Conservation (phyloP, 2,329 filamentous ascomycete species). For the Penicillium sp. region DNA sequence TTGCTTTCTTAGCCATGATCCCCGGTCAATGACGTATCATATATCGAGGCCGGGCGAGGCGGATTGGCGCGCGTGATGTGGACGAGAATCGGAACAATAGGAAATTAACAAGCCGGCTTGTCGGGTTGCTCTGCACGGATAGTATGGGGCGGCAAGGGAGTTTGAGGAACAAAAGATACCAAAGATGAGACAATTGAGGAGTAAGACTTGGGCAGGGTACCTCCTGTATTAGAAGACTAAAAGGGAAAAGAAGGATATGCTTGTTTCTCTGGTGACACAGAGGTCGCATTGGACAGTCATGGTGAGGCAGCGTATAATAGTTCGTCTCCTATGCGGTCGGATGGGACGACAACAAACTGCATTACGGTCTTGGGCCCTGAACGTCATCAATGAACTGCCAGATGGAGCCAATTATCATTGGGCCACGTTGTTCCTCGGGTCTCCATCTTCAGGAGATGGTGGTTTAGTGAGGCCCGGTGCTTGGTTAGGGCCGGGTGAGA, state of each 20-base stretch:
- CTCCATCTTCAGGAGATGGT: slow-evolving; percentile 29
- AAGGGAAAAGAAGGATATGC: slow-evolving; percentile 29
- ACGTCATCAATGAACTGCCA: slow-evolving; percentile 37
- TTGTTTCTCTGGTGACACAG: slow-evolving; percentile 31
- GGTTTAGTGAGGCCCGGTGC: slow-evolving; percentile 23
- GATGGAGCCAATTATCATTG: slow-evolving; percentile 36
- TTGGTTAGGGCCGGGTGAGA: slow-evolving; percentile 31
- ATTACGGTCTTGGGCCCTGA: slow-evolving; percentile 32
- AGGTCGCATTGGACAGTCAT: slow-evolving; percentile 29
- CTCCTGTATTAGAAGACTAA: slow-evolving; percentile 31
- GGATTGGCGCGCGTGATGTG: slow-evolving; percentile 22
- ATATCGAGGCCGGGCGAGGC: slow-evolving; percentile 22
- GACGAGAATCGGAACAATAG: slow-evolving; percentile 25
- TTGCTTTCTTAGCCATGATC: slow-evolving; percentile 39
- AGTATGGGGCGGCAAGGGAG: slow-evolving; percentile 25
- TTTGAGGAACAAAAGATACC: slow-evolving; percentile 24
- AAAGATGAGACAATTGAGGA: slow-evolving; percentile 25
- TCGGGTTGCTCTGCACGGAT: slow-evolving; percentile 26
- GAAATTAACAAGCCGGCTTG: slow-evolving; percentile 27
- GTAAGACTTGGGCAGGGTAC: slow-evolving; percentile 16
- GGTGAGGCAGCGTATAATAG: slow-evolving; percentile 39
- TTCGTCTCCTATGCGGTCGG: slow-evolving; percentile 29
- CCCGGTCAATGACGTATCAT: slow-evolving; percentile 34
- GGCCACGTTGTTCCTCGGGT: slow-evolving; percentile 41
- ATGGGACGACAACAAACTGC: slow-evolving; percentile 30